A percentile compares a stretch with the other conserved stretches of the same genome.
Conservation (phyloP, 805 yeast species). For the Candida cerambycidarum region DNA sequence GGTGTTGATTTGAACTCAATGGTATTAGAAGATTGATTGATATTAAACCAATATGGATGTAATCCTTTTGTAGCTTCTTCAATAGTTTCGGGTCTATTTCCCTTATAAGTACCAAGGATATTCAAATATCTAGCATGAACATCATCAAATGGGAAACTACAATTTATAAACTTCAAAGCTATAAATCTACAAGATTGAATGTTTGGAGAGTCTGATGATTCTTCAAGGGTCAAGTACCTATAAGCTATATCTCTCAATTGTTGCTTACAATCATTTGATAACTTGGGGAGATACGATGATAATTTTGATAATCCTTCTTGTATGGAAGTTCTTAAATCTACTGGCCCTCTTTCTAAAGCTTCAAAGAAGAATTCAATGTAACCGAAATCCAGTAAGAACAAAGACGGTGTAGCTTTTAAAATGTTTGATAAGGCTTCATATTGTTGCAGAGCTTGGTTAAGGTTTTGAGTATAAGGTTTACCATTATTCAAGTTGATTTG, state of each 20-base stretch:
- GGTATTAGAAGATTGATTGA: conserved; percentile 46
- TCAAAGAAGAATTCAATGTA: conserved; percentile 68
- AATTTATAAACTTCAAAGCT: conserved; percentile 63
- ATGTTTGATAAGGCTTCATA: conserved; percentile 80
- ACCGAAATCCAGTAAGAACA: conserved; percentile 45
- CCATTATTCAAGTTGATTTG: conserved; percentile 34
- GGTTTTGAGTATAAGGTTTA: conserved; percentile 30
- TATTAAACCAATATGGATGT: conserved; percentile 77
- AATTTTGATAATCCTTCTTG: conserved; percentile 69
- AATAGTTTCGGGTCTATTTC: conserved; percentile 66
- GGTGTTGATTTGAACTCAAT: conserved; percentile 42
- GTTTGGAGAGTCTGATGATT: conserved; percentile 17
- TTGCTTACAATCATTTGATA: conserved; percentile 38
- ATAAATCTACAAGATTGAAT: conserved; percentile 58
- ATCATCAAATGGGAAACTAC: conserved; percentile 66
- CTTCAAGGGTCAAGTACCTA: conserved; percentile 25
- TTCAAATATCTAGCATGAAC: conserved; percentile 66
- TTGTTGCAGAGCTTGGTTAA: conserved; percentile 57
- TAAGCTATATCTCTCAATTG: conserved; percentile 41
- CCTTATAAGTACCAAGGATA: conserved; percentile 57
- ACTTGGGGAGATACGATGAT: conserved; percentile 44
- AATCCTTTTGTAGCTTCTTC: conserved; percentile 82
- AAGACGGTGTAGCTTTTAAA: conserved; percentile 44
- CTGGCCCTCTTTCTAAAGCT: conserved; percentile 61
- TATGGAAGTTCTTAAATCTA: conserved; percentile 63